These are phyloP conservation scores for Flaveria floridana DNA, from an alignment of 140 eudicot species.

Conservation along the genomic window DNA sequence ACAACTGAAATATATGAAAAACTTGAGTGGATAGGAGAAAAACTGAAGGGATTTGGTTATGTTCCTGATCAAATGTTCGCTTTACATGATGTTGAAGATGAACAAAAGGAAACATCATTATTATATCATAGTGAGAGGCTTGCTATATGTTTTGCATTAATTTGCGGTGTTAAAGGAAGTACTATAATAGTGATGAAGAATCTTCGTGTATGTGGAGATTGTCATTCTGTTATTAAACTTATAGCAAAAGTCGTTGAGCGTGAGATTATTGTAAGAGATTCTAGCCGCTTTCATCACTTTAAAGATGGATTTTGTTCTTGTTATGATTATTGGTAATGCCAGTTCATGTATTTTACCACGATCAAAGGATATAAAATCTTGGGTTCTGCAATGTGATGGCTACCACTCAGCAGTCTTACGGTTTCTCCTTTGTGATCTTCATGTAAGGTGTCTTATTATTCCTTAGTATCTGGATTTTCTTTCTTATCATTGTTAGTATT, in stretches of 20 bases:
- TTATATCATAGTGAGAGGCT: slow-evolving; percentile 50
- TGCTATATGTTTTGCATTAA: slow-evolving; percentile 45
- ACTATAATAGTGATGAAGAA: slow-evolving; percentile 51
- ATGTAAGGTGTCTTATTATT: neutral
- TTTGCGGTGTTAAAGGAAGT: slow-evolving; percentile 39
- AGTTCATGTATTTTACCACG: neutral
- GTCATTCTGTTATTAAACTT: slow-evolving; percentile 54
- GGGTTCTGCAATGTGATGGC: neutral
- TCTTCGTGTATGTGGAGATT: slow-evolving; percentile 56
- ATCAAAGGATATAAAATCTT: neutral
- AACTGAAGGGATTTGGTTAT: slow-evolving; percentile 49
- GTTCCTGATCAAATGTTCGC: slow-evolving; percentile 45
- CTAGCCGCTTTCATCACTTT: slow-evolving; percentile 50
- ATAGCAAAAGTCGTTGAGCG: slow-evolving; percentile 45
- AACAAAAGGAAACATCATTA: slow-evolving; percentile 50
- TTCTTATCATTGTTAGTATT: neutral
- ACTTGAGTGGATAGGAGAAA: slow-evolving; percentile 47
- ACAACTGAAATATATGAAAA: slow-evolving; percentile 38
- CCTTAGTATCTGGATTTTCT: neutral
- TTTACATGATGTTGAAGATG: slow-evolving; percentile 60
- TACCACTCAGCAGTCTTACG: neutral
- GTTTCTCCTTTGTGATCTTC: neutral
- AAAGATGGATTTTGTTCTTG: slow-evolving; percentile 48
- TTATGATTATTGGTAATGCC: slow-evolving; percentile 37
- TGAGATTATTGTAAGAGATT: slow-evolving; percentile 50